Evolutionary conservation across 2,329 filamentous ascomycete species (phyloP), one percentile per base, ranked within the genome.

Genomic region (Epichloe hybrida): DNA sequence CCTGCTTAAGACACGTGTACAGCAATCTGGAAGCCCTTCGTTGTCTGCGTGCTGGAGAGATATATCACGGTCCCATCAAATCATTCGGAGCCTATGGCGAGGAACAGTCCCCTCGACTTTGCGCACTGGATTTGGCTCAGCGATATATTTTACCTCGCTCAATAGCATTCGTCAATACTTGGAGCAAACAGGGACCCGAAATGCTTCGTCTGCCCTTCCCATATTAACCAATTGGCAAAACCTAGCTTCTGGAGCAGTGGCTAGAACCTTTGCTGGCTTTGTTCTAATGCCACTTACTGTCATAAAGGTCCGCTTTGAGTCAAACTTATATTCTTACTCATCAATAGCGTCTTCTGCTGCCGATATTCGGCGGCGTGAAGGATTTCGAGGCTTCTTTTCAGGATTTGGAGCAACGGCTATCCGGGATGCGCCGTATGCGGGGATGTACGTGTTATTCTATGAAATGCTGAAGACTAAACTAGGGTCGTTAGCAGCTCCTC

Each of bases 261-360:
- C 93, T 23, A 79, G 93, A 49, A 89, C 88, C 1, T 83, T 86
- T 49, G 91, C 91, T 0, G 93, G 93, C 38, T 86, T 96, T 62
- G 71, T 94, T 44, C 81, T 97, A 69, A 97, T 96, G 87, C 93
- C 93, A 1, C 80, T 97, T 54, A 98, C 93, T 1, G 84, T 98
- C 43, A 84, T 98, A 61, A 98, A 98, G 64, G 93, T 97, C 42
- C 86, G 93, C 43, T 97, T 95, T 63, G 93, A 98, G 67, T 91
- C 85, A 27, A 89, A 78, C 54, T 72, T 91, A 42, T 98, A 96
- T 70, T 72, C 80, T 3, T 97, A 97, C 69, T 76, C 77, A 23
- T 91, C 88, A 1, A 72, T 97, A 23, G 68, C 77, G 40, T 75
- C 80, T 38, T 93, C 93, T 0, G 81, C 78, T 1, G 72, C 72